Conservation (phyloP, 768 basidiomycete species). For the Glaciozyma antarctica region DNA sequence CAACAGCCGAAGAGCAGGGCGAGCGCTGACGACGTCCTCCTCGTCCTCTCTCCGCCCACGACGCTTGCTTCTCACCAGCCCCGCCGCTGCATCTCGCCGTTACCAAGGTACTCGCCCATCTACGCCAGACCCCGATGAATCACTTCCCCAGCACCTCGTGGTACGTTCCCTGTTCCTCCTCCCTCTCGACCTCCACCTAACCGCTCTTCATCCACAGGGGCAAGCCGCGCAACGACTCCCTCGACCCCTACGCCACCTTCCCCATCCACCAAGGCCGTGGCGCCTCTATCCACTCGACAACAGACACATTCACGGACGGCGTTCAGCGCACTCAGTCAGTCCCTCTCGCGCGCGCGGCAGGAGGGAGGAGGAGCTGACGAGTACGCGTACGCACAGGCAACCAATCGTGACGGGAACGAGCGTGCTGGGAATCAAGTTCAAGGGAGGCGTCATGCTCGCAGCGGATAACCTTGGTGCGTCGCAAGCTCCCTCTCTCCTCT, state of each 20-base stretch:
- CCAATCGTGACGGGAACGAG: slow-evolving; percentile 97
- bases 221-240: slow-evolving; percentile 52
- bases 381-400: slow-evolving; percentile 40
- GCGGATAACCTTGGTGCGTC: slow-evolving; percentile 85
- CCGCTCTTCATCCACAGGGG: slow-evolving; percentile 17
- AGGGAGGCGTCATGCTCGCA: slow-evolving; percentile 95
- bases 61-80: too few relatives aligned
- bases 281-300: slow-evolving; percentile 36
- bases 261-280: slow-evolving; percentile 56
- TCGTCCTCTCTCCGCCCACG: too few relatives aligned
- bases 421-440: slow-evolving; percentile 86
- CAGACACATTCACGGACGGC: slow-evolving; percentile 53
- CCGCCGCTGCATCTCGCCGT: too few relatives aligned
- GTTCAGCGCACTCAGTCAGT: slow-evolving; percentile 72
- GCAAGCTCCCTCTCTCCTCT: background rate
- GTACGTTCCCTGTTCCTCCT: background rate
- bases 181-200: background rate
- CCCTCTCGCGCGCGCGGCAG: background rate
- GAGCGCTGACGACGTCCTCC: too few relatives aligned
- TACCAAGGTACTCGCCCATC: too few relatives aligned
- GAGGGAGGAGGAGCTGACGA: background rate
- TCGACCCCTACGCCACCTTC: slow-evolving; percentile 68
- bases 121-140: background rate
- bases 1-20: too few relatives aligned
- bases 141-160: slow-evolving; percentile 30